These are phyloP conservation scores for Pythium rishiriense DNA, from an alignment of 352 stramenopile genomes.

Conservation along the genomic window DNA sequence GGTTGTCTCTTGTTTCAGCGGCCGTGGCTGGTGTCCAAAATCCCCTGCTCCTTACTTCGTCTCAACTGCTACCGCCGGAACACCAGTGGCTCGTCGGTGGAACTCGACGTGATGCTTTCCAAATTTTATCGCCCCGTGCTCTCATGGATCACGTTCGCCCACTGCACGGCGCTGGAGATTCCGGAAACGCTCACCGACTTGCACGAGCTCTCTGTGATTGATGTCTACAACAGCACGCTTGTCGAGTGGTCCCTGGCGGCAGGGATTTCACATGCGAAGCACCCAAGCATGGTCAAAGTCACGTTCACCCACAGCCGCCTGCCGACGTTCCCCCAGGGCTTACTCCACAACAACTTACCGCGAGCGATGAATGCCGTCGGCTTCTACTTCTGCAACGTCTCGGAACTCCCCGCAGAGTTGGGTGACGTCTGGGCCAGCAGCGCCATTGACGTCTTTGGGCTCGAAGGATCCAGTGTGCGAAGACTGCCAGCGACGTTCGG, in stretches of 20 bases:
- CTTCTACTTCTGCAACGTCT: background rate
- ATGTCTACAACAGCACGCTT: background rate
- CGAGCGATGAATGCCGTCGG: background rate
- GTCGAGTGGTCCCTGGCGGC: background rate
- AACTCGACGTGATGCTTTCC: background rate
- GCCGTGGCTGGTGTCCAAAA: background rate
- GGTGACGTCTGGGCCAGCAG: background rate
- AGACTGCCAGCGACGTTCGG: background rate
- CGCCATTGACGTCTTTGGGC: background rate
- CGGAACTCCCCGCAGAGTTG: background rate
- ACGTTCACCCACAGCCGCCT: background rate
- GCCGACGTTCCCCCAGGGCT: background rate
- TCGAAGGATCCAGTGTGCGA: background rate
- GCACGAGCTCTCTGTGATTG: background rate
- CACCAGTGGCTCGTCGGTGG: background rate
- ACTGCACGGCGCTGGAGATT: background rate
- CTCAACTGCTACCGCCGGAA: background rate
- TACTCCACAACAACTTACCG: background rate
- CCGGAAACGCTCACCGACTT: background rate
- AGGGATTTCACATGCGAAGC: background rate
- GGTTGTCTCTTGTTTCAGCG: background rate
- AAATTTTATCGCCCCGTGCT: background rate
- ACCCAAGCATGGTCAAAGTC: background rate
- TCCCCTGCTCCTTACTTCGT: background rate
- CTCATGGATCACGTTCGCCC: background rate